Evolutionary conservation across 345 rosid species (phyloP).

Genomic region (Linum tenue): DNA sequence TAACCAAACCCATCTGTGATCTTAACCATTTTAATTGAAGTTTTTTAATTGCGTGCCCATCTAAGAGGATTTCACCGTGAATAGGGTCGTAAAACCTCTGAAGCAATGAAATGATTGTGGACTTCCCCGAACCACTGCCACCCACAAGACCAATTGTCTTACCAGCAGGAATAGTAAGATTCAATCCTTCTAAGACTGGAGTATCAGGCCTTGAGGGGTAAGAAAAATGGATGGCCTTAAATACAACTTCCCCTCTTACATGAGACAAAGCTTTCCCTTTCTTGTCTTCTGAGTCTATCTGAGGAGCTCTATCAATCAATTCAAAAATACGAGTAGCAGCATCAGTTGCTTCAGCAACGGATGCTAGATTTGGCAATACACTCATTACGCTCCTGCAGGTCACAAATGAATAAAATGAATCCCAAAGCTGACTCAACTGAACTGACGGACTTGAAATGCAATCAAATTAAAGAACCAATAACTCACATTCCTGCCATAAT

Average conservation of each 20-base stretch:
- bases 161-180: slow-evolving; percentile 48
- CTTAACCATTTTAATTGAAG: slow-evolving; percentile 63
- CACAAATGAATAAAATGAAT: slow-evolving; percentile 10
- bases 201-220: slow-evolving; percentile 62
- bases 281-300: slow-evolving; percentile 44
- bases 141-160: slow-evolving; percentile 57
- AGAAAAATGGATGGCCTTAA: slow-evolving; percentile 35
- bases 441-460: too few relatives aligned
- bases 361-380: slow-evolving; percentile 52
- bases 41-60: slow-evolving; percentile 44
- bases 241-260: slow-evolving; percentile 54
- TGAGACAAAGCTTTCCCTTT: slow-evolving; percentile 57
- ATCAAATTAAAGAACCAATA: neutral
- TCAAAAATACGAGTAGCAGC: slow-evolving; percentile 39
- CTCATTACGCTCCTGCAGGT: slow-evolving; percentile 46
- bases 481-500: slow-evolving; percentile 67
- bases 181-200: slow-evolving; percentile 44
- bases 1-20: slow-evolving; percentile 58
- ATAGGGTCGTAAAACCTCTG: slow-evolving; percentile 57
- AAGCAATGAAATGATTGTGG: slow-evolving; percentile 46
- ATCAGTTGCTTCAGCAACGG: slow-evolving; percentile 46
- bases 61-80: slow-evolving; percentile 47
- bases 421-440: neutral
- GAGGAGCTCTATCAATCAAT: slow-evolving; percentile 41
- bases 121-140: slow-evolving; percentile 70